Evolutionary conservation across 768 basidiomycete genomes (phyloP), one percentile per base, ranked within the genome.

Genomic region (Leucosporidium scottii): DNA sequence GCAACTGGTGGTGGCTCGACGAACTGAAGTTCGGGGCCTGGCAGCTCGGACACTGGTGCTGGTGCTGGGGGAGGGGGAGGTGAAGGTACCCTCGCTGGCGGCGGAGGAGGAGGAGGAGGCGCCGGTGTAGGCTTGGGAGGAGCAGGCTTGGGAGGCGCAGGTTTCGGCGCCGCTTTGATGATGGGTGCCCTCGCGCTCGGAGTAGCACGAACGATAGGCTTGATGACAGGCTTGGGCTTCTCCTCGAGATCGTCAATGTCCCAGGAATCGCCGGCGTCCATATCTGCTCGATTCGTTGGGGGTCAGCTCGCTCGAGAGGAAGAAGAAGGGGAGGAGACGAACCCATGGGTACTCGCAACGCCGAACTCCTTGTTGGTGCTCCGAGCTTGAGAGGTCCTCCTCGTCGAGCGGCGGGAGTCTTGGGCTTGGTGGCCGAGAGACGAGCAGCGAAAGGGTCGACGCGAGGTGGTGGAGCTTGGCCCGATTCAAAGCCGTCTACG

Each of bases 401-500:
- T 63, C 66, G 27, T 66, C 74, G 48, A 56, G 49, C 20, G 27
- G 51, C 59, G 54, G 18, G 28, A 0, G 57, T 48, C 50, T 66
- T 66, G 18, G 64, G 44, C 27, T 60, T 60, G 0, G 49, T 44
- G 1, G 64, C 4, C 23, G 67, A 68, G 48, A 68, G 49, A 4
- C 67, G 54, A 9, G 66, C 70, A 1, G 71, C 71, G 31, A 68
- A 44, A 12, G 71, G 68, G 50, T 67, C 65, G 23, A 59, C 39
- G 10, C 39, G 20, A 18, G 65, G 59, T 23, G 56, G 64, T 0
- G 62, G 51, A n/a, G 62, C 50, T 34, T 78, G 75, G 17, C 77
- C 76, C 39, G 84, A 84, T 77, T 91, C 89, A 72, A 91, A 91
- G n/a, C 86, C 87, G 75, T 85, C 90, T 72, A 49, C 87, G 53